Evolutionary conservation across 148 eudicot genomes (phyloP), one percentile per base, ranked within the genome.

Genomic region (Vaccinium macrocarpon): DNA sequence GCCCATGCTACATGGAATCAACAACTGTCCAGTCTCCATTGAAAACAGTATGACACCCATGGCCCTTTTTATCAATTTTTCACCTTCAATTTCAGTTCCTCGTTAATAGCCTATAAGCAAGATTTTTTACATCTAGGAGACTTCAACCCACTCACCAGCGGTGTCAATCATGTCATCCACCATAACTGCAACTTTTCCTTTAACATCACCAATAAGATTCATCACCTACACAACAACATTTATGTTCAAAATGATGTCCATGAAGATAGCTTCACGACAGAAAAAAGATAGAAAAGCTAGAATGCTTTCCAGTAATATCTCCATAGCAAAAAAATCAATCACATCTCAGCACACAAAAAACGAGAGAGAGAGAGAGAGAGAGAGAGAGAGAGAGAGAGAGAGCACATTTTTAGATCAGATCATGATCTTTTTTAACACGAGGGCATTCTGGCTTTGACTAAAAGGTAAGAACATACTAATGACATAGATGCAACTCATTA

Each of bases 91-190:
- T 29, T 82, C 61, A 82, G 21, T 35, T 71, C 38, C 23, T 38
- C 5, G 49, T 29, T n/a, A 35, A 55, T 21, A 32, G 19, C 5
- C 77, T 15, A 62, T n/a, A 48, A 21, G 46, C 38, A 12, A 14
- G 66, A 48, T 32, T 61, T 59, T 59, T 57, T 13, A 81, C 71
- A 80, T 72, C 46, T 56, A 21, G 46, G 52, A 19, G 49, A 82
- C 57, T 29, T 52, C 15, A 72, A 76, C 91, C 90, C 81, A 95
- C 98, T 90, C 81, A 95, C 98, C 98, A 83, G 98, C 98, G 42
- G 98, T 95, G 88, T 95, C 98, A 87, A 95, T 95, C 98, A 95
- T 95, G 84, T 95, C 98, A 89, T 95, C 98, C 81, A 95, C 93
- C 98, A 95, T 93, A 49, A 95, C 98, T 55, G 98, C 98, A 35